These are phyloP conservation scores for Sutorius eximius DNA, from an alignment of 1,284 basidiomycete genomes.

Conservation along the genomic window DNA sequence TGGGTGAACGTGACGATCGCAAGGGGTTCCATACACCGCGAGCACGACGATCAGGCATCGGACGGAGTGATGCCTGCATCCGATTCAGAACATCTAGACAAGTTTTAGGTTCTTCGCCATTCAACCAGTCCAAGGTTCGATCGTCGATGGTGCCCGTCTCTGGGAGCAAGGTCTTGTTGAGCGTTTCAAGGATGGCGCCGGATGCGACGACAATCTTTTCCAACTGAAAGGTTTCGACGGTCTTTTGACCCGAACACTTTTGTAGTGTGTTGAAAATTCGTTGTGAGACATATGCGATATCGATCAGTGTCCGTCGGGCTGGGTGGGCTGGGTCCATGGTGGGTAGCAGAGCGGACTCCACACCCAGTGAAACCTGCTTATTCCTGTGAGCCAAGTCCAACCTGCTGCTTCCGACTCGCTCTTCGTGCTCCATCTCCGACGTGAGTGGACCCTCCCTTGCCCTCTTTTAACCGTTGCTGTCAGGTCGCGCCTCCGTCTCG, in stretches of 20 bases:
- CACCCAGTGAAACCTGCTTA: no score
- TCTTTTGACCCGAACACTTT: not conserved
- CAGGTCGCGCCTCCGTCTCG: no score
- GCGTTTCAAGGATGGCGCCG: not conserved
- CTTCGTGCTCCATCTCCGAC: no score
- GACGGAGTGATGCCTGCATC: not conserved
- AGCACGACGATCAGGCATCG: not conserved
- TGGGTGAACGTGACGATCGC: not conserved
- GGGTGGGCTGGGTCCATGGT: not conserved
- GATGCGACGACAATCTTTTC: conserved; percentile 15
- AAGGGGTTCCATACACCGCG: not conserved
- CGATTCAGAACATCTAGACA: conserved; percentile 4
- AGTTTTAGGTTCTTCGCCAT: not conserved
- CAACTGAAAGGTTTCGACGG: conserved; percentile 9
- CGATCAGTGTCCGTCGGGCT: conserved; percentile 1
- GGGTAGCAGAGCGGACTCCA: no score
- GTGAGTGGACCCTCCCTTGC: no score
- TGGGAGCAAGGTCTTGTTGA: not conserved
- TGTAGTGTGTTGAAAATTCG: not conserved
- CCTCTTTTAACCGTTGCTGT: no score
- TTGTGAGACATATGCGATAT: conserved; percentile 5
- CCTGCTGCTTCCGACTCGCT: no score
- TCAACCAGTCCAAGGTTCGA: conserved; percentile 7
- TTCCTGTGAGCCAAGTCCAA: no score
- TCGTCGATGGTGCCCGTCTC: not conserved